phyloP scores from a whole-genome alignment of 495 filamentous ascomycete species.

The Aspergillus coremiiformis region DNA sequence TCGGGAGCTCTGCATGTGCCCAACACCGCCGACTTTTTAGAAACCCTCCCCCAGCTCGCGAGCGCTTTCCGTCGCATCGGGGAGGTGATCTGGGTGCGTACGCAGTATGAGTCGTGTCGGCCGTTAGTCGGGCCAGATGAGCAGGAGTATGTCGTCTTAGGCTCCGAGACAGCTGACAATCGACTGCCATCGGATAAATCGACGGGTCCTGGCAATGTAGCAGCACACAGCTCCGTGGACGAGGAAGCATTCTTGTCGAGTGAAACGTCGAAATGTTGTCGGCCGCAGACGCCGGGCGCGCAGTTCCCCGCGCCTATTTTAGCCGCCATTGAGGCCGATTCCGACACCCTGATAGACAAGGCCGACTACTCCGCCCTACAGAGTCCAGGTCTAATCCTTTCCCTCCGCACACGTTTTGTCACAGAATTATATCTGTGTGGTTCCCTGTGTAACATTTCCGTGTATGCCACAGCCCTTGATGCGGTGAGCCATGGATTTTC shows the following conservation, averaged over 20 bases:
- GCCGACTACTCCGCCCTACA: slow-evolving; percentile 84
- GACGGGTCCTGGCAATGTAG: slow-evolving; percentile 17
- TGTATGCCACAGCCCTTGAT: slow-evolving; percentile 89
- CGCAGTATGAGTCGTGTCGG: slow-evolving; percentile 59
- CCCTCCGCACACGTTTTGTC: slow-evolving; percentile 67
- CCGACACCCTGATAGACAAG: slow-evolving; percentile 69
- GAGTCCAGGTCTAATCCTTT: slow-evolving; percentile 59
- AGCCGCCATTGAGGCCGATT: slow-evolving; percentile 44
- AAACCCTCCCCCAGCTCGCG: slow-evolving; percentile 57
- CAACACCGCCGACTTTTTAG: slow-evolving; percentile 58
- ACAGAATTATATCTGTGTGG: slow-evolving; percentile 92
- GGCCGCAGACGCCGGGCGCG: slow-evolving; percentile 53
- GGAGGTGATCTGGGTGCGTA: slow-evolving; percentile 84
- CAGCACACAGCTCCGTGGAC: slow-evolving; percentile 30
- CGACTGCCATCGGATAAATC: slow-evolving; percentile 10
- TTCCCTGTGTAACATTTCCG: slow-evolving; percentile 76
- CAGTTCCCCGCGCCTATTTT: slow-evolving; percentile 58
- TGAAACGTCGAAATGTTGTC: slow-evolving; percentile 49
- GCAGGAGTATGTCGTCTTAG: slow-evolving; percentile 34
- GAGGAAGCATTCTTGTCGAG: slow-evolving; percentile 58
- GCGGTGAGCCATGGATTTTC: slow-evolving; percentile 80
- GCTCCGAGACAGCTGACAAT: slow-evolving; percentile 11
- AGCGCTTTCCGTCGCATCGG: slow-evolving; percentile 68
- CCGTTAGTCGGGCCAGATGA: slow-evolving; percentile 39
- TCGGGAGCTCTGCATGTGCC: slow-evolving; percentile 61